A percentile compares a stretch with the other conserved stretches of the same genome.
Evolutionary conservation across 2,329 filamentous ascomycete genomes (phyloP).

Genomic region (Leptosphaerulina australis): DNA sequence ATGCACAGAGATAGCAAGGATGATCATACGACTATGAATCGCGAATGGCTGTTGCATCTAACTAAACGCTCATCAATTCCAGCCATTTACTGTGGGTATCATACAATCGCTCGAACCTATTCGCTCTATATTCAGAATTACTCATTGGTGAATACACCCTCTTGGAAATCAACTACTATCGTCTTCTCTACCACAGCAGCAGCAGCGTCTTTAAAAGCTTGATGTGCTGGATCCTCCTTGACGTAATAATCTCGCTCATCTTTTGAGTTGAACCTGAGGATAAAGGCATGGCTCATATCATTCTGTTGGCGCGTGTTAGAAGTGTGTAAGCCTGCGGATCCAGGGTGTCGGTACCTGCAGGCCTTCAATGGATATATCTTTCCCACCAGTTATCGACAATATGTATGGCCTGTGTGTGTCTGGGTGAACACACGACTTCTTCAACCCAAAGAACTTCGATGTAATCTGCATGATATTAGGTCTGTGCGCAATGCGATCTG

Average conservation of each 20-base stretch:
- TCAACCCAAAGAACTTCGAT: slow-evolving; percentile 38
- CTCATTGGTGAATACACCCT: slow-evolving; percentile 36
- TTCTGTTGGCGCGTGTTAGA: slow-evolving; percentile 53
- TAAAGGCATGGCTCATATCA: slow-evolving; percentile 53
- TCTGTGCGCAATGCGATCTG: slow-evolving; percentile 3
- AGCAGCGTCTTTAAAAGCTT: slow-evolving; percentile 47
- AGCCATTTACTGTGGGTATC: too few species aligned
- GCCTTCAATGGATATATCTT: slow-evolving; percentile 42
- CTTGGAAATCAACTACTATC: slow-evolving; percentile 51
- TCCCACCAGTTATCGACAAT: slow-evolving; percentile 39
- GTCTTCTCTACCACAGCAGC: slow-evolving; percentile 46
- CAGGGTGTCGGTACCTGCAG: slow-evolving; percentile 34
- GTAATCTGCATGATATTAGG: slow-evolving; percentile 33
- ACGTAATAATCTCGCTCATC: slow-evolving; percentile 55
- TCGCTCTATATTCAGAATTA: too few species aligned
- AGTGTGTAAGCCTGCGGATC: slow-evolving; percentile 48
- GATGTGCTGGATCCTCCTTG: slow-evolving; percentile 49
- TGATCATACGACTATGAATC: too few species aligned
- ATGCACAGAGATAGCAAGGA: too few species aligned
- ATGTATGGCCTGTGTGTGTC: slow-evolving; percentile 36
- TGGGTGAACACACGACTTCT: slow-evolving; percentile 40
- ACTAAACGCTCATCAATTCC: too few species aligned
- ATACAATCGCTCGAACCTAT: too few species aligned
- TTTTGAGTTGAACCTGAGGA: slow-evolving; percentile 49
- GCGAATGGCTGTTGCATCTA: too few species aligned